Percentiles rank a stretch among this genome's conserved stretches.
These are phyloP conservation scores for Zalerion maritima DNA, from an alignment of 495 filamentous ascomycete genomes.

Conservation along the genomic window DNA sequence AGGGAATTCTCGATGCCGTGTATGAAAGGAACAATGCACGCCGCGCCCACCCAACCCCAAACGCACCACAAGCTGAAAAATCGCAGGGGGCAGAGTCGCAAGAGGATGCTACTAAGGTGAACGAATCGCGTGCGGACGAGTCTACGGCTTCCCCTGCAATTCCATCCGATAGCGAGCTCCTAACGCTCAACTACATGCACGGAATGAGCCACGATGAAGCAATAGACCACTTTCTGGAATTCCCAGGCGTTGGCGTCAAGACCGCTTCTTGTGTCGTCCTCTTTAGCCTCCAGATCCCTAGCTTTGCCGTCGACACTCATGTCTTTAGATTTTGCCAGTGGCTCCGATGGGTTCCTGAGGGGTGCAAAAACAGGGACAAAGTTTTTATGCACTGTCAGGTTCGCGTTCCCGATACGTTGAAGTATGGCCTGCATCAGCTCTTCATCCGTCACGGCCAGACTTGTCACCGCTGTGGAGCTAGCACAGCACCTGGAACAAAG, in stretches of 20 bases:
- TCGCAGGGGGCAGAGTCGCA: too few relatives aligned
- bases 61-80: constrained; percentile 11
- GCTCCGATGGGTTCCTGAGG: constrained; percentile 65
- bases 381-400: constrained; percentile 73
- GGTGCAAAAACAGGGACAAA: constrained; percentile 48
- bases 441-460: constrained; percentile 75
- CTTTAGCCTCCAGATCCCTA: constrained; percentile 63
- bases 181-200: constrained; percentile 67
- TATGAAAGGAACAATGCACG: constrained; percentile 46
- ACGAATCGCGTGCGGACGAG: too few relatives aligned
- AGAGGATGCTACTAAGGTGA: too few relatives aligned
- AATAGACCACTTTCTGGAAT: constrained; percentile 58
- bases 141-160: too few relatives aligned
- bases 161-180: constrained; percentile 14
- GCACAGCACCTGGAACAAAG: constrained; percentile 27
- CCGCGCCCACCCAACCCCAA: constrained; percentile 6
- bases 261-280: constrained; percentile 76
- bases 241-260: constrained; percentile 81
- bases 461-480: constrained; percentile 63
- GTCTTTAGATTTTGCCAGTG: constrained; percentile 70
- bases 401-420: constrained; percentile 67
- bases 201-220: constrained; percentile 49
- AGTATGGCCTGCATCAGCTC: constrained; percentile 78
- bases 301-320: constrained; percentile 79
- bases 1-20: constrained; percentile 67